Base-by-base conservation (phyloP, 2,329 filamentous ascomycete species). In the Exophiala aquamarina region DNA sequence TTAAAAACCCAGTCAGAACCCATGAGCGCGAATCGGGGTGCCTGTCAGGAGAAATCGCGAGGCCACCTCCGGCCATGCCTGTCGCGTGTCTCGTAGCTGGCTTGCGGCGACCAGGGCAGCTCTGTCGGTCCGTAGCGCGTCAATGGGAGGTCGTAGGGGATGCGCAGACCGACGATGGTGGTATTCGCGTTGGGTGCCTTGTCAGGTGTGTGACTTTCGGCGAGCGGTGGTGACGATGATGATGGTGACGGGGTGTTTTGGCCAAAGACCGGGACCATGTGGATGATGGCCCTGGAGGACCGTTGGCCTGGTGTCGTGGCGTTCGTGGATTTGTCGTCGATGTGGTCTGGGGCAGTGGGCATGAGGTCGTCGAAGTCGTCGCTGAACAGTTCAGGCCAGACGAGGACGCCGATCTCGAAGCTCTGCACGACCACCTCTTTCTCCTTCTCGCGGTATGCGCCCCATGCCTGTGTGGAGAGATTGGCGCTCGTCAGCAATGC, bases 401-500 rank as follows among this genome's bases (percentile, higher is more conserved):
- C 77, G 37, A 95, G 63, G 1, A 95, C 87, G 0, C 90, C 90
- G 23, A 89, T 78, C 64, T 95, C 90, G 72, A 85, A 95, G 21
- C 87, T 93, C 48, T 85, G 83, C 20, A 95, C 81, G 28, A 84
- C 77, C 21, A 89, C 70, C 58, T 87, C 78, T 18, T 44, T 42
- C 0, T 52, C 54, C 1, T 79, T 50, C n/a, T 37, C 36, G 10
- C 46, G 47, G 2, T 78, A 73, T 29, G 86, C 82, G 1, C 90
- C 90, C 91, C 90, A 95, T 0, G 90, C 90, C 66, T 95, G 89
- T 52, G 84, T 92, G 2, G 87, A 93, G 2, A 95, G 66, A 58
- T 95, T 95, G n/a, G 90, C 89, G n/a, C 87, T 93, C 0, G 89
- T 94, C 2, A 94, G 65, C 54, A 95, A 74, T 2, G 87, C 89